Percentiles rank a stretch among this genome's conserved stretches.
Evolutionary conservation across 2,329 filamentous ascomycete species (phyloP).

Genomic region (Neodidymelliopsis sp.): DNA sequence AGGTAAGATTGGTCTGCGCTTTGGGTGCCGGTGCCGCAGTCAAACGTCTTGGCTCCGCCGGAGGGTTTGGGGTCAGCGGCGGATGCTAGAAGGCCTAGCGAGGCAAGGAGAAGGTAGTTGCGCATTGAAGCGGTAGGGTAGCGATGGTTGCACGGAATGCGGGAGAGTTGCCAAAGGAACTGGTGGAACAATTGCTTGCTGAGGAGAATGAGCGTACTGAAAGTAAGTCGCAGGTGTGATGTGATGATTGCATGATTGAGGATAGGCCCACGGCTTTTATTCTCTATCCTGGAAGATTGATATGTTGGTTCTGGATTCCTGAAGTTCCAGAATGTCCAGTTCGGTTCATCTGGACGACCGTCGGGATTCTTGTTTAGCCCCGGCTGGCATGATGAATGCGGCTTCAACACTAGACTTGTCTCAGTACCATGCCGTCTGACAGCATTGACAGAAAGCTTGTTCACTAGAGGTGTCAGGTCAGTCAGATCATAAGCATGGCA

Average conservation of each 20-base stretch:
- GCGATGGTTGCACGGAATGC: slow-evolving; percentile 30
- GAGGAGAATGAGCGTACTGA: slow-evolving; percentile 24
- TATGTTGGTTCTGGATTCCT: slow-evolving; percentile 41
- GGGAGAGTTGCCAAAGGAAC: slow-evolving; percentile 11
- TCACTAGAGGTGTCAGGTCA: not conserved
- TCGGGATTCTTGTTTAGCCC: slow-evolving; percentile 26
- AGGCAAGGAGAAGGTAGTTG: slow-evolving; percentile 44
- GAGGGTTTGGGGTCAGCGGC: slow-evolving; percentile 23
- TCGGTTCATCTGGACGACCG: slow-evolving; percentile 31
- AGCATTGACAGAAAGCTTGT: slow-evolving; percentile 23
- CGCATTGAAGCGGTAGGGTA: slow-evolving; percentile 31
- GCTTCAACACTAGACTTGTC: slow-evolving; percentile 32
- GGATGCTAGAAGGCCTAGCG: slow-evolving; percentile 32
- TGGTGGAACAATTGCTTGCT: slow-evolving; percentile 20
- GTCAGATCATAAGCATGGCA: slow-evolving; percentile 9
- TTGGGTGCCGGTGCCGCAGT: slow-evolving; percentile 52
- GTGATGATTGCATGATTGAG: slow-evolving; percentile 22
- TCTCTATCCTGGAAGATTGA: slow-evolving; percentile 25
- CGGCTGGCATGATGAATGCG: slow-evolving; percentile 33
- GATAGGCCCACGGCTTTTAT: slow-evolving; percentile 37
- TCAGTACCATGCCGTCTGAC: slow-evolving; percentile 22
- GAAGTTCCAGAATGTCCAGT: slow-evolving; percentile 39
- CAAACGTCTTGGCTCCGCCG: slow-evolving; percentile 46
- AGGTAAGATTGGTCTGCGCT: slow-evolving; percentile 50
- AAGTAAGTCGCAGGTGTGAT: slow-evolving; percentile 13